Conservation (phyloP, 1,139 yeast species). For the Debaryomyces udenii region DNA sequence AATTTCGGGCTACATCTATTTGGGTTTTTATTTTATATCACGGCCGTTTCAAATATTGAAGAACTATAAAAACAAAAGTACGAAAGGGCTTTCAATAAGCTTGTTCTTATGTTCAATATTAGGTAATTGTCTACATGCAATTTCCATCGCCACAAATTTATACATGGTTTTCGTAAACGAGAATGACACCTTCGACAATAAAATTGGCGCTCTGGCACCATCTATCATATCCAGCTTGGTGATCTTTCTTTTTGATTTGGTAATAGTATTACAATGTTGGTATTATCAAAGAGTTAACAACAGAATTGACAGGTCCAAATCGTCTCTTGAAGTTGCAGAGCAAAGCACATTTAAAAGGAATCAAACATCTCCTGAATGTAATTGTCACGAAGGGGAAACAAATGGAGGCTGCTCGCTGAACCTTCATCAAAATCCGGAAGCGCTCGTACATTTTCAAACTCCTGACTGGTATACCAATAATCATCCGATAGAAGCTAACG, state of each 20-base stretch:
- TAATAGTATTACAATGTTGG: conserved; percentile 39
- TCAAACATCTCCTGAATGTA: too few species aligned
- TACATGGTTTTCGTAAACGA: conserved; percentile 20
- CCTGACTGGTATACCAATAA: conserved; percentile 45
- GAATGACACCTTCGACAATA: conserved; percentile 9
- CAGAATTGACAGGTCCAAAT: neutral
- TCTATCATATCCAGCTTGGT: conserved; percentile 42
- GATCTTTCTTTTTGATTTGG: conserved; percentile 34
- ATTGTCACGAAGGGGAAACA: too few species aligned
- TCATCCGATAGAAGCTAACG: neutral
- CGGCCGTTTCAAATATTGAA: conserved; percentile 75
- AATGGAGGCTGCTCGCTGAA: too few species aligned
- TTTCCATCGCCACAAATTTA: conserved; percentile 36
- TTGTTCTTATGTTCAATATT: conserved; percentile 41
- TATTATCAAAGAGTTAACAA: conserved; percentile 18
- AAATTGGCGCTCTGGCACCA: conserved; percentile 35
- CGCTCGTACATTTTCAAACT: conserved; percentile 27
- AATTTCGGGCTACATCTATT: conserved; percentile 39
- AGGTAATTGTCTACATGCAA: conserved; percentile 40
- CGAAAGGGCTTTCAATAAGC: conserved; percentile 40
- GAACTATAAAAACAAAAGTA: conserved; percentile 33
- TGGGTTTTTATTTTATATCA: conserved; percentile 69
- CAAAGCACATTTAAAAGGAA: too few species aligned
- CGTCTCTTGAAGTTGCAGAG: neutral
- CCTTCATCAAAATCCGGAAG: too few species aligned